Base-by-base conservation (phyloP, 371 early-diverging fungal species). In the Smittium mucronatum region DNA sequence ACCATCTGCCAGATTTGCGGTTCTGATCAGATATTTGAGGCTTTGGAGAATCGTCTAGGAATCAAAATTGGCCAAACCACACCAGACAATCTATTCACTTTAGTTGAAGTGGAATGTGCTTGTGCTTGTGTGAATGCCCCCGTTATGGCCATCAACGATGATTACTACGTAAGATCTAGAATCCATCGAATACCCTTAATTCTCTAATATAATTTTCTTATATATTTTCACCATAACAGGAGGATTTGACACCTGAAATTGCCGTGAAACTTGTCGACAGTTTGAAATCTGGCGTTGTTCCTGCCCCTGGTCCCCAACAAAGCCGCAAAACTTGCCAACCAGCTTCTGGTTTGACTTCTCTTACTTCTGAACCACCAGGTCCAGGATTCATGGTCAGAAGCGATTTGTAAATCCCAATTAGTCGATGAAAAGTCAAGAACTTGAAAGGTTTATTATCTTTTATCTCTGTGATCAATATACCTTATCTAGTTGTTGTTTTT, bases 91-190 rank as follows among this genome's bases (percentile, higher is more conserved):
- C 79, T 89, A 74, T 97, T 98, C 75, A 98, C 98, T 36, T 81
- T 98, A 69, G 96, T 96, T 15, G 98, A 98, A 78, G 98, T 98
- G 28, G 98, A 98, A 81, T 98, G 98, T 75, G 97, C 97, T 59
- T 97, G 97, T 72, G 98, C 97, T n/a, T 98, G 98, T 80, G 91
- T 94, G 65, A 98, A 98, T 76, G 97, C 97, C 26, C 98, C 97
- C 16, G 96, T 97, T 16, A 80, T 98, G 80, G 94, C 97, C 61
- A 87, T 97, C 71, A 97, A 97, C 79, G 97, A 97, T 72, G 95
- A 96, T 73, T 95, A 95, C 82, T 95, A 91, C 78, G 94, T 69
- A 69, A 69, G 31, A 15, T 11, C 21, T 47, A 11, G n/a, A n/a
- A n/a, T n/a, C n/a, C n/a, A n/a, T n/a, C n/a, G n/a, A n/a, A n/a